Percentiles rank a stretch among this genome's conserved stretches.
Evolutionary conservation across 2,329 filamentous ascomycete species (phyloP).

Genomic region (Calonectria multiphialidica): DNA sequence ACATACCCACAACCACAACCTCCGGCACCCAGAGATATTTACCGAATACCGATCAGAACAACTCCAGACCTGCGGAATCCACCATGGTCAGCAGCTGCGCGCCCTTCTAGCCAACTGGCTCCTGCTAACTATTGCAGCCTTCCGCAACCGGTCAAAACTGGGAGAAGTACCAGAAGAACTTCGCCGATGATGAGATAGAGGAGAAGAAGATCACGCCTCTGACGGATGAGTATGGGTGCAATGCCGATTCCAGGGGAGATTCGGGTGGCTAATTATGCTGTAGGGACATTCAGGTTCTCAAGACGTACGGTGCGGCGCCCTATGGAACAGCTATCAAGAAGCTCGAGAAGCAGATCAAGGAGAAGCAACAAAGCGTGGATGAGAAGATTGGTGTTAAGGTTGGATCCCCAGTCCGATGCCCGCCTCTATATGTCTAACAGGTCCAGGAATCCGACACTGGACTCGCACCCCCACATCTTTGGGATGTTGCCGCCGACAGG

Average conservation of each 20-base stretch:
- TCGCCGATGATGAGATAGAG: conserved; percentile 94
- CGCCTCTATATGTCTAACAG: conserved; percentile 33
- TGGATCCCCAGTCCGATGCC: conserved; percentile 34
- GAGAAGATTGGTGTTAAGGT: conserved; percentile 96
- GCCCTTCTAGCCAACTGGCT: conserved; percentile 21
- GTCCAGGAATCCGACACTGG: conserved; percentile 95
- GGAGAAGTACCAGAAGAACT: conserved; percentile 99
- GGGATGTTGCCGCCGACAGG: conserved; percentile 97
- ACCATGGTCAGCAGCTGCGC: conserved; percentile 55
- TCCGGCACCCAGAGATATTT: neutral
- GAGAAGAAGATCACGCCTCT: conserved; percentile 99
- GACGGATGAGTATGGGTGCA: conserved; percentile 85
- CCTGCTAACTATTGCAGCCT: conserved; percentile 71
- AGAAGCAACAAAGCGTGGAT: conserved; percentile 97
- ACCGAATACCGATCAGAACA: neutral
- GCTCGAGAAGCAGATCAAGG: conserved; percentile 99
- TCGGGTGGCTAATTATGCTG: conserved; percentile 40
- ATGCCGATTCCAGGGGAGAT: neutral
- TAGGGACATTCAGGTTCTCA: conserved; percentile 98
- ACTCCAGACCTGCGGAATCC: conserved; percentile 46
- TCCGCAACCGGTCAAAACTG: conserved; percentile 93
- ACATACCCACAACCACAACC: conserved; percentile 8
- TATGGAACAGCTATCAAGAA: conserved; percentile 96
- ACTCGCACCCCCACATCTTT: conserved; percentile 96
- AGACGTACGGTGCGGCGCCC: conserved; percentile 97